phyloP scores from a whole-genome alignment of 2,329 filamentous ascomycete genomes.

The Cryphonectria carpinicola region DNA sequence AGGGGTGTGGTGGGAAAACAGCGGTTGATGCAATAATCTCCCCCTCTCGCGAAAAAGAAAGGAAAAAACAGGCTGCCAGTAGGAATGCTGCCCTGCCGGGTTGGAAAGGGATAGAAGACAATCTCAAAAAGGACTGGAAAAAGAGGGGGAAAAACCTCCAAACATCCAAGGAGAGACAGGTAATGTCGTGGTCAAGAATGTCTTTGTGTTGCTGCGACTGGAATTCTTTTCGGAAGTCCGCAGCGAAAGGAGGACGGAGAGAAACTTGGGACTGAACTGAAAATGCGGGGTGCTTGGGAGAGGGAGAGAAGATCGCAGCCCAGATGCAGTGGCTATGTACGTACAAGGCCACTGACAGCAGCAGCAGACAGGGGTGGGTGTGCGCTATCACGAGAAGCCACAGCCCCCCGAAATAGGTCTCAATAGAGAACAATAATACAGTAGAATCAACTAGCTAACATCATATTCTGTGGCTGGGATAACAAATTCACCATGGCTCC shows the following conservation, averaged over 20 bases:
- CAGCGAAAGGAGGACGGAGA: not conserved
- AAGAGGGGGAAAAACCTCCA: not conserved
- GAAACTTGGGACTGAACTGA: not conserved
- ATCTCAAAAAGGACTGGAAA: not conserved
- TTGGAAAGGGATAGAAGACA: not conserved
- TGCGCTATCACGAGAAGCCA: not conserved
- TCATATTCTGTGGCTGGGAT: not conserved
- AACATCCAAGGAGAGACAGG: not conserved
- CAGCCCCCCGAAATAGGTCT: not conserved
- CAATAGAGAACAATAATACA: not conserved
- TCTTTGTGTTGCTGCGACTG: not conserved
- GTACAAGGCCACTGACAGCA: not conserved
- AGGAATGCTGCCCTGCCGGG: not conserved
- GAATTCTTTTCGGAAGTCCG: not conserved
- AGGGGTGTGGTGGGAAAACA: not conserved
- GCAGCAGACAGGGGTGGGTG: not conserved
- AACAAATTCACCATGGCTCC: not conserved
- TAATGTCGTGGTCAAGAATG: not conserved
- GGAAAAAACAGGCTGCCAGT: not conserved
- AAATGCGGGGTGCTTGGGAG: not conserved
- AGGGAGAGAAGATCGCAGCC: not conserved
- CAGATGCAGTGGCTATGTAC: not conserved
- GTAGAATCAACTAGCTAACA: not conserved
- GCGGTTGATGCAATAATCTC: not conserved
- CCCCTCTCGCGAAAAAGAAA: too few species aligned